Evolutionary conservation across 106 monocot species (phyloP), one percentile per base, ranked within the genome.

Genomic region (Dendrobium officinale): DNA sequence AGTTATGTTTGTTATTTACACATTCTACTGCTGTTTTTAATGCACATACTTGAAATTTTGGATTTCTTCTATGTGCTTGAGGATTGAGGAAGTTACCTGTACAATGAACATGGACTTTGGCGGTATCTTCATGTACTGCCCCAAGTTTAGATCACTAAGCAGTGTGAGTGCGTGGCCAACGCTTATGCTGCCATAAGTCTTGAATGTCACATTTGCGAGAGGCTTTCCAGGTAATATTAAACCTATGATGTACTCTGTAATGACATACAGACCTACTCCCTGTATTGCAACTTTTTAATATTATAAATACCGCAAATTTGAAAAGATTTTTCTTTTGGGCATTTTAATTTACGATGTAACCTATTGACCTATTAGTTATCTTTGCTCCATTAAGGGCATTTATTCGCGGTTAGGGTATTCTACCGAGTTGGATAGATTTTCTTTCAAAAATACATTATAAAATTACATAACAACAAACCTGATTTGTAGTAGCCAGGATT

Each of bases 51-150:
- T 51, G 51, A 11, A 51, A 51, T 9, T 51, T 51, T 2, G 51
- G 10, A 51, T 51, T 51, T 51, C 10, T 51, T 51, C 13, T 51
- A 42, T 43, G 42, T 17, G 26, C 26, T 26, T 26, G 26, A 26
- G 26, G 26, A 26, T 33, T 42, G 19, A 42, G 43, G 19, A 10
- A 41, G 66, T 74, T 58, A 94, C 94, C 90, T 95, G 93, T 47
- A 90, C 89, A 31, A 82, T 77, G 85, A 90, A 97, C 97, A 97
- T 97, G 47, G 90, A 83, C 55, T 89, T 86, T 0, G 96, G 97
- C 9, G 97, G 97, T 16, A 97, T 97, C 79, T 97, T 97, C 97
- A 97, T 94, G 89, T 94, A 97, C 61, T 91, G 88, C 0, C 97
- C 97, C 17, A 97, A 83, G 82, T 97, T 97, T 80, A 97, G 85